These are phyloP conservation scores for Leccinum truebloodii DNA, from an alignment of 768 basidiomycete genomes.

Conservation along the genomic window DNA sequence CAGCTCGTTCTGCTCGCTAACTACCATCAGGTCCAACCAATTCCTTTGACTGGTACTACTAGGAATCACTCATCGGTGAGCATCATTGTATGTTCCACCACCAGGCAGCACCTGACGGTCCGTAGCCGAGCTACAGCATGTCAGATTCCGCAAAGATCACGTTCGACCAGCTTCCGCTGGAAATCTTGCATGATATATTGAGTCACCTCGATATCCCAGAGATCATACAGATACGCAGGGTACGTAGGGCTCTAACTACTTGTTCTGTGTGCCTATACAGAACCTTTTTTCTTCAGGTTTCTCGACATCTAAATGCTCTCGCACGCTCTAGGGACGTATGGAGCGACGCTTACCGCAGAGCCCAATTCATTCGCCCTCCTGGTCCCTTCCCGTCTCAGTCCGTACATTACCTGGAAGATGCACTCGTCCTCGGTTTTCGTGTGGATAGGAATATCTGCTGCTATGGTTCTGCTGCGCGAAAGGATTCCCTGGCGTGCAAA, in stretches of 20 bases:
- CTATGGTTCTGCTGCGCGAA: neutral
- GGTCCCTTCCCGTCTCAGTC: conserved; percentile 20
- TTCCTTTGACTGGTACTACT: neutral
- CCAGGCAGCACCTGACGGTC: too few species aligned
- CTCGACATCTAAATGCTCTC: conserved; percentile 7
- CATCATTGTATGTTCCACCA: too few species aligned
- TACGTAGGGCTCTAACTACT: neutral
- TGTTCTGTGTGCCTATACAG: neutral
- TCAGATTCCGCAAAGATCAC: neutral
- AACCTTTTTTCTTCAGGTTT: conserved; percentile 9
- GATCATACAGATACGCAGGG: conserved; percentile 18
- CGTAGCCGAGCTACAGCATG: neutral
- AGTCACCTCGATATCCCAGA: conserved; percentile 20
- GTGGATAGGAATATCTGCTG: conserved; percentile 9
- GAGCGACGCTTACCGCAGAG: conserved; percentile 17
- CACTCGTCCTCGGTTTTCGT: conserved; percentile 14
- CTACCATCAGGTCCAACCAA: neutral
- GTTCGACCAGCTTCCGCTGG: conserved; percentile 16
- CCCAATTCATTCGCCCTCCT: conserved; percentile 15
- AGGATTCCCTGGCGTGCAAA: neutral
- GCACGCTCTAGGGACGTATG: conserved; percentile 16
- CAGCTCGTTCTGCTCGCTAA: neutral
- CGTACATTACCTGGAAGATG: conserved; percentile 15
- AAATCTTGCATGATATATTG: conserved; percentile 13
- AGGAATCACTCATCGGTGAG: too few species aligned